Evolutionary conservation across 169 alveolate species (phyloP), one percentile per base, ranked within the genome.

Genomic region (Plasmodium relictum): DNA sequence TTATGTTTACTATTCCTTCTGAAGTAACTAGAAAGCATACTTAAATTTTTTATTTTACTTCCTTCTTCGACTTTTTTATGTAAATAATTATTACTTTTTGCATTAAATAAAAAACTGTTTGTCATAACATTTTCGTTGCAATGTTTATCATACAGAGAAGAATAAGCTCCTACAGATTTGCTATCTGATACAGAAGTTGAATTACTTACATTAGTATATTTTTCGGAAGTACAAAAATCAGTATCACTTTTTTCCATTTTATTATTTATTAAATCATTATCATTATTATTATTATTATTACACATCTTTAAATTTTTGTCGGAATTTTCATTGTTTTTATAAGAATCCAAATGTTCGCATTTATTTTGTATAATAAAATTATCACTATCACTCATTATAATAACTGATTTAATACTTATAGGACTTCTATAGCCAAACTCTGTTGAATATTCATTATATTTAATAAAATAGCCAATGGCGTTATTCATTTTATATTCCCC

Each of bases 401-500:
- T 45, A 42, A 74, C 88, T 5, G 90, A 71, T 20, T 70, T 80
- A 8, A 78, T 66, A 26, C 74, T 85, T 59, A 89, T 24, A 0
- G 90, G 89, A 66, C 91, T 89, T 69, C 83, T 39, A 73, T 62
- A 88, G 3, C 95, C 95, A n/a, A 92, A 73, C 20, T 88, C 93
- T 5, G 92, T 87, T 26, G 71, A 85, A 31, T 62, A 92, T 58
- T 71, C 88, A 56, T 73, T 54, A 37, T 92, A 87, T 66, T 65
- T 89, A 18, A 92, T 73, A 61, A 89, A 92, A 62, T 86, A 78
- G 0, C 95, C 93, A 8, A 76, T 74, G 7, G 92, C 95, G 58
- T 76, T 85, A 48, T 92, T 91, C 83, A 74, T 73, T 85, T 88
- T 85, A 70, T 92, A 92, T 73, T 89, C 92, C 18, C 95, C 95